Conservation (phyloP, 257 asterid species). For the Rubia yunnanensis region DNA sequence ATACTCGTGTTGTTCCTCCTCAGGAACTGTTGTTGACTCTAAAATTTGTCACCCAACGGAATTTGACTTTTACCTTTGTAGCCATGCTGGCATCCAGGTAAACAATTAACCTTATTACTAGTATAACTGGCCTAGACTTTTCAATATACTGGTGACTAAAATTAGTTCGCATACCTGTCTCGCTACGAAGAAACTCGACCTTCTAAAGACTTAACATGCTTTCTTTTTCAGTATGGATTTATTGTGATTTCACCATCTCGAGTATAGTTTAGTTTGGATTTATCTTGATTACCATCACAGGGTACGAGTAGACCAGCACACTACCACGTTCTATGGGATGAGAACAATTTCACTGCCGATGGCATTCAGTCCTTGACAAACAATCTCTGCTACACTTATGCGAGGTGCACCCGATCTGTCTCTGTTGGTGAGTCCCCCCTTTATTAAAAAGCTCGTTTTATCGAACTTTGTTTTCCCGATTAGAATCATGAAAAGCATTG, state of each 20-base stretch:
- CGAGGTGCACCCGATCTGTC: slow-evolving; percentile 95
- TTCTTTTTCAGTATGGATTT: background rate
- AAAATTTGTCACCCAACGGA: slow-evolving; percentile 97
- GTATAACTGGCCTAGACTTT: too few relatives aligned
- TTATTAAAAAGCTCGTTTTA: background rate
- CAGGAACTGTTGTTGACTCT: slow-evolving; percentile 94
- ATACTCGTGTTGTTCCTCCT: background rate
- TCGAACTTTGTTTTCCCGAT: background rate
- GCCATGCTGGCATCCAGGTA: slow-evolving; percentile 99
- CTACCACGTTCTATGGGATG: slow-evolving; percentile 97
- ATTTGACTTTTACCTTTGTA: slow-evolving; percentile 89
- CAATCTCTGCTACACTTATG: slow-evolving; percentile 93
- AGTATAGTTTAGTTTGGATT: too few relatives aligned
- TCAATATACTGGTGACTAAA: too few relatives aligned
- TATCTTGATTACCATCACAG: too few relatives aligned
- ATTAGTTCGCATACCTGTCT: background rate
- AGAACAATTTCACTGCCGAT: slow-evolving; percentile 91
- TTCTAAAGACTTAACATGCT: background rate
- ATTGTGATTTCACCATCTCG: too few relatives aligned
- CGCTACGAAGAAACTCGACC: background rate
- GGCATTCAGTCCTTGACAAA: slow-evolving; percentile 92
- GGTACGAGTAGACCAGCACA: slow-evolving; percentile 99
- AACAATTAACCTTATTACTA: slow-evolving; percentile 3
- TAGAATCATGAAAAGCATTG: background rate
- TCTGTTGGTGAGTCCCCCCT: slow-evolving; percentile 64